These are phyloP conservation scores for Fusarium pseudonygamai DNA, from an alignment of 2,329 filamentous ascomycete genomes.

Conservation along the genomic window DNA sequence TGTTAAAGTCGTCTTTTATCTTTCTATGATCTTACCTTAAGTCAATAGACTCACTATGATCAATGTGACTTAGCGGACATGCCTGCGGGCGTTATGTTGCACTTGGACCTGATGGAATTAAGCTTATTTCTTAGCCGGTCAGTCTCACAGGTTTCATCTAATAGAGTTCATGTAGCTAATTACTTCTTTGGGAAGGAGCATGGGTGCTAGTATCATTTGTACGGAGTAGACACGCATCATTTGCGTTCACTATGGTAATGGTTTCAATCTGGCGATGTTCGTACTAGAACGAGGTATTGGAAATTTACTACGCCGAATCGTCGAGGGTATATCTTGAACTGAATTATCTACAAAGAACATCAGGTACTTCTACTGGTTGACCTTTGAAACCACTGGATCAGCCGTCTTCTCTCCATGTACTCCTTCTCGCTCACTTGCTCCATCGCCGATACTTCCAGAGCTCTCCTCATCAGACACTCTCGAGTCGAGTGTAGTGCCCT, in stretches of 20 bases:
- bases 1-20: accelerated
- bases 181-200: neutral
- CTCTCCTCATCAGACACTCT: slow-evolving; percentile 35
- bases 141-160: neutral
- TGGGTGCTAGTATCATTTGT: accelerated
- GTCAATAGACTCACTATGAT: too few species aligned
- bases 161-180: neutral
- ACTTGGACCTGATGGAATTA: neutral
- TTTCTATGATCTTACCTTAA: accelerated
- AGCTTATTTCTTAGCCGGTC: neutral
- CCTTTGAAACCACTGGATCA: slow-evolving; percentile 4
- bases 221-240: too few species aligned
- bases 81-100: too few species aligned
- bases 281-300: accelerated
- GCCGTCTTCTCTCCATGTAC: neutral
- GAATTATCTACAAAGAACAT: too few species aligned
- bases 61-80: neutral
- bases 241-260: neutral
- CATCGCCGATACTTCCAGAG: neutral
- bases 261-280: accelerated
- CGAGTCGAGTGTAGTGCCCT: slow-evolving; percentile 16
- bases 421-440: neutral
- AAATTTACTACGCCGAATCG: neutral
- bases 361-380: neutral
- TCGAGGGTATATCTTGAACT: neutral